These are phyloP conservation scores for Friedmanniomyces simplex DNA, from an alignment of 495 filamentous ascomycete genomes.

Conservation along the genomic window DNA sequence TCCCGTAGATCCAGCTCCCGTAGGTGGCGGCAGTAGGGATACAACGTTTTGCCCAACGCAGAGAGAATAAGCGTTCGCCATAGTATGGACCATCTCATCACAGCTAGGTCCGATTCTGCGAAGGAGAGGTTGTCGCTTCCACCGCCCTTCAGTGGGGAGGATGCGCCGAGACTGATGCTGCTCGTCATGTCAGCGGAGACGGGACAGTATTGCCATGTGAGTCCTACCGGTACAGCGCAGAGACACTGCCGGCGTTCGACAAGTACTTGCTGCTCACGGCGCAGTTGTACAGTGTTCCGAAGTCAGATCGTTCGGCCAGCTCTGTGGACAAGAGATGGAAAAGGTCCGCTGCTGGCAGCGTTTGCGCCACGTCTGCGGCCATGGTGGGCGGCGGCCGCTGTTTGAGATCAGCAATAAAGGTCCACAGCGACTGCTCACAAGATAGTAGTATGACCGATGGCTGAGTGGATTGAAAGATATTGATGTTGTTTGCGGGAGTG, in stretches of 20 bases:
- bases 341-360: conserved; percentile 48
- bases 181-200: background rate
- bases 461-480: too few relatives aligned
- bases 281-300: conserved; percentile 47
- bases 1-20: conserved; percentile 51
- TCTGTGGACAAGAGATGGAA: conserved; percentile 49
- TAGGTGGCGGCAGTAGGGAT: conserved; percentile 61
- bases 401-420: too few relatives aligned
- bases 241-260: conserved; percentile 44
- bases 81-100: conserved; percentile 47
- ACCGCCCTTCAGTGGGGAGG: conserved; percentile 23
- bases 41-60: conserved; percentile 49
- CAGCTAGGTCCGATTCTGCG: conserved; percentile 30
- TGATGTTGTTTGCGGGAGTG: background rate
- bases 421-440: too few relatives aligned
- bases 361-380: background rate
- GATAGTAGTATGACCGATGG: too few relatives aligned
- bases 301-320: conserved; percentile 43
- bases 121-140: conserved; percentile 22
- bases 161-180: conserved; percentile 14
- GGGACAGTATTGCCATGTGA: background rate
- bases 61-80: conserved; percentile 65
- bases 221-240: conserved; percentile 52
- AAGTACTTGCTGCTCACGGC: conserved; percentile 41
- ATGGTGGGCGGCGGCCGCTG: too few relatives aligned